Evolutionary conservation across 2,329 filamentous ascomycete species (phyloP), one percentile per base, ranked within the genome.

Genomic region (Xylaria sp.): DNA sequence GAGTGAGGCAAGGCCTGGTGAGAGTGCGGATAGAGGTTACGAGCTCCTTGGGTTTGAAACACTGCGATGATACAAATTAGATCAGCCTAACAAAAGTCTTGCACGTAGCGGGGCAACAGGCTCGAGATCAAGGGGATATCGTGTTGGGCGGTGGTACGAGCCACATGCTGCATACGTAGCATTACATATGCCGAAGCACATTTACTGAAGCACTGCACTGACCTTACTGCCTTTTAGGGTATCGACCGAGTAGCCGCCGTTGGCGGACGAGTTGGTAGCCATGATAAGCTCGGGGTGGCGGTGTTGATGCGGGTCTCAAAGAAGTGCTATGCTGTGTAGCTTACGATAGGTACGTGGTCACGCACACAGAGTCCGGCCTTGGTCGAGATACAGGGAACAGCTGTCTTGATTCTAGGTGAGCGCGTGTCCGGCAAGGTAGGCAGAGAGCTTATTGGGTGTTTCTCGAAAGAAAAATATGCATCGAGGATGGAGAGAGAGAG

Each of bases 141-240:
- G 4, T 17, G 37, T 9, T 31, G 28, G 4, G 28, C 28, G 28
- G 28, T 31, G 4, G 28, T 31, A n/a, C n/a, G n/a, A n/a, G n/a
- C n/a, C n/a, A n/a, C 28, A 31, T 9, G 28, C 28, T 31, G 28
- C 28, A 4, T 31, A 31, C 9, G 28, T 31, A 31, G 28, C 9
- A 37, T 23, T 42, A 25, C 31, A 33, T 23, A 42, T 37, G 25
- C 19, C 21, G 28, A 31, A 31, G 38, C 21, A 42, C 17, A 21
- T 19, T 19, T 42, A 9, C 40, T 42, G 40, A 28, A 54, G 60
- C 64, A n/a, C n/a, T n/a, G n/a, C n/a, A 78, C 81, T 60, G 71
- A 84, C 83, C 84, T 78, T 79, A 86, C 84, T 85, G 72, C 75
- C 78, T 76, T 84, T 84, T 72, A 83, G 77, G 68, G 76, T 73